Evolutionary conservation across 805 yeast genomes (phyloP).

Genomic region (Soucietia sequanensis): DNA sequence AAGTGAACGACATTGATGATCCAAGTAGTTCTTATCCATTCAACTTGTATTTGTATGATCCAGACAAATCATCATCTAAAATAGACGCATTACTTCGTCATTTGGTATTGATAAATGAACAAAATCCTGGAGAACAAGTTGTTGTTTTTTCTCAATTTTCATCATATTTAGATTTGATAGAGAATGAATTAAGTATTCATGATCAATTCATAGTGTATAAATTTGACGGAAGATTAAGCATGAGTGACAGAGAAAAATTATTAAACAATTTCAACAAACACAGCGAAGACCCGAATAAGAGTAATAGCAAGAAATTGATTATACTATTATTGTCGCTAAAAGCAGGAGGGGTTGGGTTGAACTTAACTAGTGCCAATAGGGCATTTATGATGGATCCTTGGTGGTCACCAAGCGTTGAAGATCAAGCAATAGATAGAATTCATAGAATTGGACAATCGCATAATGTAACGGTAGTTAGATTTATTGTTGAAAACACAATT

Average conservation of each 20-base stretch:
- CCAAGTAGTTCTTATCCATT: constrained; percentile 22
- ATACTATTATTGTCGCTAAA: constrained; percentile 73
- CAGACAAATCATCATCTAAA: constrained; percentile 65
- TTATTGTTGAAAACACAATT: constrained; percentile 77
- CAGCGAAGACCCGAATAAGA: constrained; percentile 11
- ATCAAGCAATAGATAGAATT: constrained; percentile 87
- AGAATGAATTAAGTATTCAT: constrained; percentile 49
- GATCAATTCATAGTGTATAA: constrained; percentile 57
- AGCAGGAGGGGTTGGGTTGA: constrained; percentile 94
- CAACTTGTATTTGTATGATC: constrained; percentile 43
- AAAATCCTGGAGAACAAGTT: constrained; percentile 64
- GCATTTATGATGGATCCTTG: constrained; percentile 96
- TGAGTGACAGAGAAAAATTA: constrained; percentile 62
- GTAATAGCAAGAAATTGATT: constrained; percentile 35
- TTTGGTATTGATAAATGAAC: constrained; percentile 47
- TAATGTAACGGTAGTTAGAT: constrained; percentile 71
- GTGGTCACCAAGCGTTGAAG: constrained; percentile 94
- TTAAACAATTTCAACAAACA: constrained; percentile 51
- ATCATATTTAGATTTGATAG: constrained; percentile 72
- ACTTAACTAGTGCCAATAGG: constrained; percentile 76
- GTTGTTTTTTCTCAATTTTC: constrained; percentile 93
- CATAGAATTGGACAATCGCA: constrained; percentile 86
- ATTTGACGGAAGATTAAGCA: constrained; percentile 78
- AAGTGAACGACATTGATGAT: constrained; percentile 17
- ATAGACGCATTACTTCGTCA: constrained; percentile 66